Evolutionary conservation across 2,329 filamentous ascomycete genomes (phyloP).

Genomic region (Apiospora kogelbergensis): DNA sequence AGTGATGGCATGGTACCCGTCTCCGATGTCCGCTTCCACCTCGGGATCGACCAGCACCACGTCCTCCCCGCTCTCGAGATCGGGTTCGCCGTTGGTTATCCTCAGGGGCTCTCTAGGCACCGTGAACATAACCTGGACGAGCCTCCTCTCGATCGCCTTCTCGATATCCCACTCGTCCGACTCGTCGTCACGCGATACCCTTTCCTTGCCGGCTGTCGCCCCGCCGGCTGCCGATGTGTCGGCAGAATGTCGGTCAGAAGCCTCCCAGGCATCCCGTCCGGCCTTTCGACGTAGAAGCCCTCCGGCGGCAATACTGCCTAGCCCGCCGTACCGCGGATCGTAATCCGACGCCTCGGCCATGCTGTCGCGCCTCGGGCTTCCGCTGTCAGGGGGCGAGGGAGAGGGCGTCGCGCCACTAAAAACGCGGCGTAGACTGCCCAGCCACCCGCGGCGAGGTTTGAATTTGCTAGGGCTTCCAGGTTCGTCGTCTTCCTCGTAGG

Average conservation of each 20-base stretch:
- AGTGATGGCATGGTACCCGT: not conserved
- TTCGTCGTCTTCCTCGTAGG: slow-evolving; percentile 25
- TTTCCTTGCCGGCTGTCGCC: not conserved
- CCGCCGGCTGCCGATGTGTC: slow-evolving; percentile 5
- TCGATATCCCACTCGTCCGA: slow-evolving; percentile 78
- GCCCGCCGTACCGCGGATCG: slow-evolving; percentile 42
- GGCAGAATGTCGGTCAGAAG: slow-evolving; percentile 22
- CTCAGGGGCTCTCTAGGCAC: slow-evolving; percentile 82
- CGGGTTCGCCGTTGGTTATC: slow-evolving; percentile 82
- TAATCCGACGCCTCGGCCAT: slow-evolving; percentile 40
- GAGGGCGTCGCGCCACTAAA: slow-evolving; percentile 48
- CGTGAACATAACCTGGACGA: slow-evolving; percentile 89
- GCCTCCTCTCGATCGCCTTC: slow-evolving; percentile 65
- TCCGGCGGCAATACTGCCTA: slow-evolving; percentile 44
- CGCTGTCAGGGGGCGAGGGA: slow-evolving; percentile 24
- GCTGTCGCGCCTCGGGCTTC: slow-evolving; percentile 32
- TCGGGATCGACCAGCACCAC: slow-evolving; percentile 44
- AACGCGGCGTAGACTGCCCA: slow-evolving; percentile 67
- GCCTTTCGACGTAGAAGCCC: slow-evolving; percentile 54
- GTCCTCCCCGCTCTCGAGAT: slow-evolving; percentile 41
- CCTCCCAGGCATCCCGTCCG: slow-evolving; percentile 55
- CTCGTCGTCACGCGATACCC: slow-evolving; percentile 39
- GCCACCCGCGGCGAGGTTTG: slow-evolving; percentile 60
- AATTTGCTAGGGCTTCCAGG: slow-evolving; percentile 58
- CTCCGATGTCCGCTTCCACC: slow-evolving; percentile 13